phyloP scores from a whole-genome alignment of 225 moss, liverwort and hornwort genomes.

The Ulota crispa region DNA sequence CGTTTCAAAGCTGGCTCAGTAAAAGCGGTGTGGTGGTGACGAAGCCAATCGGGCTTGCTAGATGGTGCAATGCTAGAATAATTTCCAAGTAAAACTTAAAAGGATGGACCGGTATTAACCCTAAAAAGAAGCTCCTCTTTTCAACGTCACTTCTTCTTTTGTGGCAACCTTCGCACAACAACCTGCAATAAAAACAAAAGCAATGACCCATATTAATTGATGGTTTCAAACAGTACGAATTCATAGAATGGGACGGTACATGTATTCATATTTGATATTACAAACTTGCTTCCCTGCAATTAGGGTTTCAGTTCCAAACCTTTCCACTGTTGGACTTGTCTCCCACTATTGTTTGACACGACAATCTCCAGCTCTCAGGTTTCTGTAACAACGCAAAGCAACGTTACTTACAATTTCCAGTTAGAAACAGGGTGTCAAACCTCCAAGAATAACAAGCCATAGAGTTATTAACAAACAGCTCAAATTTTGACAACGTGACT shows the following conservation, averaged over 20 bases:
- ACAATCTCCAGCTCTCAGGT: conserved; percentile 84
- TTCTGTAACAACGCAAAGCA: conserved; percentile 52
- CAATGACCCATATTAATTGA: background rate
- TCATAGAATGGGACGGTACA: background rate
- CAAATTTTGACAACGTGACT: no score
- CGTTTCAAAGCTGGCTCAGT: background rate
- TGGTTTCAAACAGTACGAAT: background rate
- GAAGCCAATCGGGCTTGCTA: conserved; percentile 28
- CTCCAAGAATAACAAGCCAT: background rate
- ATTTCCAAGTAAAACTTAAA: background rate
- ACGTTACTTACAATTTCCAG: background rate
- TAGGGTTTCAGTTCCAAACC: conserved; percentile 40
- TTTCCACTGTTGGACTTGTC: conserved; percentile 85
- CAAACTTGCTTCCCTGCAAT: background rate
- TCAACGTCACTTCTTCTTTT: conserved; percentile 46
- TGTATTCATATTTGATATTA: background rate
- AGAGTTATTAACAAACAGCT: background rate
- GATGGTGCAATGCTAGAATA: background rate
- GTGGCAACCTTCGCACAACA: conserved; percentile 77
- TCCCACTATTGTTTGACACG: conserved; percentile 87
- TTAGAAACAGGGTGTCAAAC: background rate
- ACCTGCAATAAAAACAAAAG: conserved; percentile 47
- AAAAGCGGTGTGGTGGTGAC: background rate
- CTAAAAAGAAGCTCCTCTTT: background rate
- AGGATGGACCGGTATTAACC: background rate